These are phyloP conservation scores for Leccinum fibrillosum DNA, from an alignment of 768 basidiomycete genomes.

Conservation along the genomic window DNA sequence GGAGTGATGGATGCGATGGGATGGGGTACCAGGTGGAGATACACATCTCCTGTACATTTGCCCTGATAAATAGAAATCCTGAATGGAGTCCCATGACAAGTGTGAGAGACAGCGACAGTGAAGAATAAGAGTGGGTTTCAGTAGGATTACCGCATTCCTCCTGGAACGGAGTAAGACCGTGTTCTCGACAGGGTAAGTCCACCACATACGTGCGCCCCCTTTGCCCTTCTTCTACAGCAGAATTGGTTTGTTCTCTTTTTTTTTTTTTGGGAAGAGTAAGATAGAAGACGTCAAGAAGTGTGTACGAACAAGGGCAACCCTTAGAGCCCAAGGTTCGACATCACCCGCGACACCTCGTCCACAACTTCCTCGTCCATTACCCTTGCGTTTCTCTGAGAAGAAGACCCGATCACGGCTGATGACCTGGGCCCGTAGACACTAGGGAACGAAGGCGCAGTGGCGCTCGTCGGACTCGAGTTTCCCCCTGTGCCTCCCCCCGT, in stretches of 20 bases:
- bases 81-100: constrained; percentile 28
- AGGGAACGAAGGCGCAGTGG: constrained; percentile 77
- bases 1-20: constrained; percentile 24
- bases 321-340: constrained; percentile 70
- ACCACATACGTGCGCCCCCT: constrained; percentile 6
- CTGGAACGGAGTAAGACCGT: constrained; percentile 21
- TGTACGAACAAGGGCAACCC: constrained; percentile 11
- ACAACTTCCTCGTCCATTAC: constrained; percentile 52
- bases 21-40: constrained; percentile 23
- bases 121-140: constrained; percentile 17
- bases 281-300: constrained; percentile 4
- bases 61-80: constrained; percentile 35
- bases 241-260: constrained; percentile 1
- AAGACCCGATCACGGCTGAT: constrained; percentile 43
- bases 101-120: constrained; percentile 15
- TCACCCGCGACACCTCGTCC: constrained; percentile 74
- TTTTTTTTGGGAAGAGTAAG: constrained; percentile 10
- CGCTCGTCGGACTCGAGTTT: constrained; percentile 77
- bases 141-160: constrained; percentile 18
- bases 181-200: constrained; percentile 20
- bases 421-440: constrained; percentile 76
- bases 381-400: constrained; percentile 39
- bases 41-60: constrained; percentile 26
- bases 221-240: constrained; percentile 7
- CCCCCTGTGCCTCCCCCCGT: constrained; percentile 67